Evolutionary conservation across 2,329 filamentous ascomycete genomes (phyloP), one percentile per base, ranked within the genome.

Genomic region (Rutstroemia sp.): DNA sequence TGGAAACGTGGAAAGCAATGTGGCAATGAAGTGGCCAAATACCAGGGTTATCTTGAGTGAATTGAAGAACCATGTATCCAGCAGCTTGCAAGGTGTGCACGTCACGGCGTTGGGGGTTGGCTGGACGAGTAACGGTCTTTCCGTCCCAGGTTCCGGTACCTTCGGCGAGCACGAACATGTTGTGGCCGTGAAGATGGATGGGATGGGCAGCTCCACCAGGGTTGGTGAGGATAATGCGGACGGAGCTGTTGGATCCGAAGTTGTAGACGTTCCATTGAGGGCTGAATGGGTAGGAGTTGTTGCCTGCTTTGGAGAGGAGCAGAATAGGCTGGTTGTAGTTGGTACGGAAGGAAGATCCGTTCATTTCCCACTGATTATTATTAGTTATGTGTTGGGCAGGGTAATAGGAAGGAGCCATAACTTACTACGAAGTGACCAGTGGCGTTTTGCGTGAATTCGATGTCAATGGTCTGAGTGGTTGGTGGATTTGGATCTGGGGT

Each of bases 171-270:
- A 89, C 71, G 66, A 81, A 85, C 73, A 88, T 85, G 72, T 89
- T 86, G 70, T 86, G 81, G 18, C 84, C 84, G 72, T 89, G 85
- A 3, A 87, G 69, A 69, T 89, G 85, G 67, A 88, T 84, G 0
- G 85, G 83, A 62, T 88, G 80, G 1, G 77, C 76, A n/a, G 18
- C 50, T 3, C 63, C 8, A 79, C 73, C 2, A 84, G 66, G 34
- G 80, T 73, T 71, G 42, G 77, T 77, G 1, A 87, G 64, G 21
- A 83, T 72, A 21, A 88, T 72, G 4, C 82, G 74, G 18, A 65
- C 47, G 3, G 78, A 81, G 37, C 72, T 73, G 61, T 83, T 82
- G 34, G 67, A 70, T 19, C 74, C 74, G 37, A 77, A 77, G 63
- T 83, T 77, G 52, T 74, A 70, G n/a, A 83, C 74, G 60, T 83